phyloP scores from a whole-genome alignment of 805 yeast genomes.

The Metschnikowia santaceciliae region DNA sequence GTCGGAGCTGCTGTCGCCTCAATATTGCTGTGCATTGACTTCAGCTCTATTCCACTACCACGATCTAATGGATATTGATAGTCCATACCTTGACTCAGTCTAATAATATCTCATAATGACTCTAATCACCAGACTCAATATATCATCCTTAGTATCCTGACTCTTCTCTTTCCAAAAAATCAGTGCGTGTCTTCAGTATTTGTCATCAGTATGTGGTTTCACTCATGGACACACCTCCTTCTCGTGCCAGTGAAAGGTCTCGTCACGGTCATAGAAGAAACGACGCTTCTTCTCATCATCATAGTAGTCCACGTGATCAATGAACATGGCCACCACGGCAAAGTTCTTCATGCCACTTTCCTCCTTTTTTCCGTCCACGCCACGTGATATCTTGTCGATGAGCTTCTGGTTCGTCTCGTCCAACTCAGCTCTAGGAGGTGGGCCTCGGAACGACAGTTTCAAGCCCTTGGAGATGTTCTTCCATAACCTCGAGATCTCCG shows the following conservation, averaged over 20 bases:
- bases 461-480: slow-evolving; percentile 49
- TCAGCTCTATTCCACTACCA: no score
- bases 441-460: slow-evolving; percentile 67
- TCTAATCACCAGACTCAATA: neutral
- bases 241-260: slow-evolving; percentile 65
- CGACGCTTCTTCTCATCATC: slow-evolving; percentile 58
- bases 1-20: no score
- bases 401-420: slow-evolving; percentile 50
- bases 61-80: no score
- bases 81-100: neutral
- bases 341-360: slow-evolving; percentile 63
- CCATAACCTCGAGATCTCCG: slow-evolving; percentile 66
- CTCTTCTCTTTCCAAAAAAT: neutral
- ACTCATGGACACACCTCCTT: slow-evolving; percentile 69
- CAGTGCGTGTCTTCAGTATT: no score
- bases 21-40: no score
- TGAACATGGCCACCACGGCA: slow-evolving; percentile 63
- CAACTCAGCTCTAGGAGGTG: slow-evolving; percentile 62
- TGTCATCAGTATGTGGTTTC: no score
- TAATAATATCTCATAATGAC: neutral
- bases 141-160: neutral
- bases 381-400: slow-evolving; percentile 70
- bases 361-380: slow-evolving; percentile 76
- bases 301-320: slow-evolving; percentile 66
- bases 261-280: slow-evolving; percentile 49